Evolutionary conservation across 2,329 filamentous ascomycete species (phyloP), one percentile per base, ranked within the genome.

Genomic region (Arthrobotrys entomopaga): DNA sequence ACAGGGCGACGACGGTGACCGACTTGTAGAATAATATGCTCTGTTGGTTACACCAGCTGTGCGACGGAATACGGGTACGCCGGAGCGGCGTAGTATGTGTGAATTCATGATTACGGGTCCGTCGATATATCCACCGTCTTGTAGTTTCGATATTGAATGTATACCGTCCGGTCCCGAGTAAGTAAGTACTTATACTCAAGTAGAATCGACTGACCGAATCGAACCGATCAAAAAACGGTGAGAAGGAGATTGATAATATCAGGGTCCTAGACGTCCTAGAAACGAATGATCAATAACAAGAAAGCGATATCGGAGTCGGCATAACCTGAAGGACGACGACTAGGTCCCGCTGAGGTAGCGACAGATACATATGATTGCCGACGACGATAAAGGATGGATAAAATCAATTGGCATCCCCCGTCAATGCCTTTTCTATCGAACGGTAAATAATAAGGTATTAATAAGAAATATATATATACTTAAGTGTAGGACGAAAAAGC

Each of bases 61-160:
- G 50, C 54, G 22, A 48, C 60, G 60, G 15, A 73, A 38, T 20
- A 58, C 54, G 42, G 69, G 57, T 13, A 69, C 38, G 10, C 46
- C 61, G 19, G 69, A 73, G 40, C 69, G 69, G 11, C 69, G 60
- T 26, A 69, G 22, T 20, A 66, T 42, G 24, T 59, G 52, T 2
- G 60, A 13, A 8, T 65, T 46, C 69, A 73, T 73, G 2, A 13
- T 52, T 24, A 29, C 19, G n/a, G 5, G 20, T 49, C 1, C 10
- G 10, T 34, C 29, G 29, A 34, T 34, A 34, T 34, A 34, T 34
- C 29, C 29, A 34, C 29, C 5, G 29, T 5, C 2, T 34, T 34
- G 29, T 3, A 34, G 29, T 34, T 34, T 34, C n/a, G n/a, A 56
- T 22, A 20, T 40, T 20, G n/a, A 22, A 50, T 50, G 15, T 20